These are phyloP conservation scores for Botryotinia convoluta DNA, from an alignment of 2,329 filamentous ascomycete genomes.

Conservation along the genomic window DNA sequence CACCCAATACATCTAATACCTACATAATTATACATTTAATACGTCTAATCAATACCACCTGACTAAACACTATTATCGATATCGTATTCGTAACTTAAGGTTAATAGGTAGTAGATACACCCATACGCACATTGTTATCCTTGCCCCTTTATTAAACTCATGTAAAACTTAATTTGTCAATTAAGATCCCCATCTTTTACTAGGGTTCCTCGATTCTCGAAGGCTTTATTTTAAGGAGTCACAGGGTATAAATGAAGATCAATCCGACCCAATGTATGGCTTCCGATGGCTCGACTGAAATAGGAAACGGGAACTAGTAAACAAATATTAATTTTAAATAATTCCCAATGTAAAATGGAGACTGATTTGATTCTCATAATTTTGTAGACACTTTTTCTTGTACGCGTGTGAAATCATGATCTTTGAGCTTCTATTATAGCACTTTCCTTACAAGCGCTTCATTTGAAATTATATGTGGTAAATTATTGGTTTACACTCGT, in stretches of 20 bases:
- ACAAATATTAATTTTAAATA: conserved; percentile 10
- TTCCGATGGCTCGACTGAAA: conserved; percentile 12
- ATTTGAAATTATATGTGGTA: background rate
- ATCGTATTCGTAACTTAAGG: background rate
- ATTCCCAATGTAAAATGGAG: background rate
- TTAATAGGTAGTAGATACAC: background rate
- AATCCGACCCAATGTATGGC: background rate
- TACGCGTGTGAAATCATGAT: conserved; percentile 2
- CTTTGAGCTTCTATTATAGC: conserved; percentile 5
- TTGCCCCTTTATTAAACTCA: background rate
- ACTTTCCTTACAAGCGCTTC: background rate
- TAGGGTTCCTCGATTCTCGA: background rate
- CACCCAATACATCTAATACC: background rate
- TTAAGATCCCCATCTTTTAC: background rate
- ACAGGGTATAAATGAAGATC: background rate
- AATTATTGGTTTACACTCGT: background rate
- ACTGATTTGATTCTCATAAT: background rate
- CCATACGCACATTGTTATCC: background rate
- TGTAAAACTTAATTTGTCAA: background rate
- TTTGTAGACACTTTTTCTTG: conserved; percentile 8
- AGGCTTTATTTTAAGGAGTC: background rate
- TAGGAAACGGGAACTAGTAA: background rate
- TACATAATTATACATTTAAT: background rate
- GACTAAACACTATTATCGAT: background rate
- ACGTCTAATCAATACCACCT: background rate